phyloP scores from a whole-genome alignment of 305 asterid genomes.

The Fraxinus angustifolia region DNA sequence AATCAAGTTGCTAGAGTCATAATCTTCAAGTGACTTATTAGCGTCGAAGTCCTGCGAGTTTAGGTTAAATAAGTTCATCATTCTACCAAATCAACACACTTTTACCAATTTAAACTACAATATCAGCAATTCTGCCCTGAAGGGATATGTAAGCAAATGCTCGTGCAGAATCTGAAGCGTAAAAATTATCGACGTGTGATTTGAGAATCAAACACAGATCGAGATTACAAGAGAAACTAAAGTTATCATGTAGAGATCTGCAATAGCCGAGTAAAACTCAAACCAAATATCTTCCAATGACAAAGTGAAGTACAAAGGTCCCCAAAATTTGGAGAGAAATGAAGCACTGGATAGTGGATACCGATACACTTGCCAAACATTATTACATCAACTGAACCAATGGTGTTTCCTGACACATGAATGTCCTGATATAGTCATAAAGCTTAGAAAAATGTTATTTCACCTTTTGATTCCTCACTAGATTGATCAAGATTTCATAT shows the following conservation, averaged over 20 bases:
- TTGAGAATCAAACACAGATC: background rate
- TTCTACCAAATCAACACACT: background rate
- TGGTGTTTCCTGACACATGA: background rate
- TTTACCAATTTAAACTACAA: background rate
- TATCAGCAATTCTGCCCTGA: background rate
- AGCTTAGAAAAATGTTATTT: background rate
- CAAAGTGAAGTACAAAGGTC: background rate
- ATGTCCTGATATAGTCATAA: background rate
- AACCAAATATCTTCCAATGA: background rate
- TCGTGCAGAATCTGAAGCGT: background rate
- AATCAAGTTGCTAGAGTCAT: slow-evolving; percentile 35
- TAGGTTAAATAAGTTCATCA: slow-evolving; percentile 1
- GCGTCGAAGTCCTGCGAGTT: slow-evolving; percentile 42
- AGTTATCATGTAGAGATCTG: background rate
- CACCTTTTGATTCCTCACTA: background rate
- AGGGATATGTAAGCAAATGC: background rate
- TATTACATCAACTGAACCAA: background rate
- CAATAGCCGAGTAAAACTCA: background rate
- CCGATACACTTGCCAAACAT: background rate
- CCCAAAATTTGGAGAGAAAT: background rate
- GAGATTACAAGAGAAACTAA: background rate
- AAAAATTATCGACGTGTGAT: background rate
- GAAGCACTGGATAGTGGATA: background rate
- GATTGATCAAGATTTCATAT: background rate
- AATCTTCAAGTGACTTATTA: slow-evolving; percentile 29